phyloP scores from a whole-genome alignment of 176 grass and related monocot genomes.

The Melocanna baccifera region DNA sequence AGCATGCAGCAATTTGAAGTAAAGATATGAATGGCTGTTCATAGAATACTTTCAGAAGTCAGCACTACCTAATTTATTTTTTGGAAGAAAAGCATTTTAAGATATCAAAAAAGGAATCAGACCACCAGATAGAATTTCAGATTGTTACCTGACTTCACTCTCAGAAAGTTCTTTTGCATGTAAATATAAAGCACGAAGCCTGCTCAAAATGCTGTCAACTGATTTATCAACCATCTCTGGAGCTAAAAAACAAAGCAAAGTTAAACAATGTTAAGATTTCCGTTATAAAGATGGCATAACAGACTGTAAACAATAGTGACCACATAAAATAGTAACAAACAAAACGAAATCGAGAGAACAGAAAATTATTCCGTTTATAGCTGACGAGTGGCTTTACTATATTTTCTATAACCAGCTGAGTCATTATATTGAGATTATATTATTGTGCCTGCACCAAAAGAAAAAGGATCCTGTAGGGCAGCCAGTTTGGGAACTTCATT shows the following conservation, averaged over 20 bases:
- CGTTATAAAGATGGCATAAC: neutral
- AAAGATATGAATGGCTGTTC: neutral
- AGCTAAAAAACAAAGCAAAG: slow-evolving; percentile 58
- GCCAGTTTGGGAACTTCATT: neutral
- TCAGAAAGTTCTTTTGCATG: slow-evolving; percentile 78
- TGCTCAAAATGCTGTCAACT: slow-evolving; percentile 48
- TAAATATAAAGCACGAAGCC: slow-evolving; percentile 64
- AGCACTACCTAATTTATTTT: neutral
- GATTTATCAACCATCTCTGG: slow-evolving; percentile 75
- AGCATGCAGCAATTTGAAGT: neutral
- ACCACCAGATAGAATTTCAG: neutral
- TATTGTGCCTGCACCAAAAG: neutral
- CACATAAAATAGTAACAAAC: slow-evolving; percentile 7
- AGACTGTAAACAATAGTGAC: neutral
- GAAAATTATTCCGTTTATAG: neutral
- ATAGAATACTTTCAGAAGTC: slow-evolving; percentile 8
- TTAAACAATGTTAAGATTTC: slow-evolving; percentile 36
- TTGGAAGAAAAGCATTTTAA: slow-evolving; percentile 3
- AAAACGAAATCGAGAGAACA: neutral
- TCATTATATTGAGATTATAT: neutral
- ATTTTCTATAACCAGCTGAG: slow-evolving; percentile 5
- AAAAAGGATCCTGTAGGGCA: neutral
- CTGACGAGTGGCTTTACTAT: no score
- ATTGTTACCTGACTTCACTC: slow-evolving; percentile 72
- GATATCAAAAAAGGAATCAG: neutral